Conservation (phyloP, 192 early-diverging fungal genomes). For the Helicostylum pulchrum region DNA sequence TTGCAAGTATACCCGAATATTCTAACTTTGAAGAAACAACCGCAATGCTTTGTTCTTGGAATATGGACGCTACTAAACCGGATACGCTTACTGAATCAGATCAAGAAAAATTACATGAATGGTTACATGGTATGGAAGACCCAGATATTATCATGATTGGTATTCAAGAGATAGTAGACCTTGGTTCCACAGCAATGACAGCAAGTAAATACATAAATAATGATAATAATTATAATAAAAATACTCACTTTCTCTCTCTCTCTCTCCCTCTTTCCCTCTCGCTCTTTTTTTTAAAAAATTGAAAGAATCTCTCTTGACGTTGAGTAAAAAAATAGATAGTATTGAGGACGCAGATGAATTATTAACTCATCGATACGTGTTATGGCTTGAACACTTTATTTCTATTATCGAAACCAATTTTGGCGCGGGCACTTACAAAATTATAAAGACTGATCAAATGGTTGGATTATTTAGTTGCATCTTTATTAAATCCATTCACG, state of each 20-base stretch:
- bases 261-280: too few relatives aligned
- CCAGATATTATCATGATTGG: constrained; percentile 81
- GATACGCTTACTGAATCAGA: constrained; percentile 59
- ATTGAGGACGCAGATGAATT: constrained; percentile 49
- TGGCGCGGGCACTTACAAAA: constrained; percentile 50
- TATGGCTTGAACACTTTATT: constrained; percentile 78
- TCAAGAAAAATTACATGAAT: constrained; percentile 46
- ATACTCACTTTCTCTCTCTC: background rate
- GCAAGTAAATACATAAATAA: constrained; percentile 50
- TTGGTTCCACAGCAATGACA: constrained; percentile 74
- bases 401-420: constrained; percentile 52
- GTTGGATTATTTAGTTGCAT: constrained; percentile 90
- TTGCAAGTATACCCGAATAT: constrained; percentile 53
- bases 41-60: constrained; percentile 91
- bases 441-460: constrained; percentile 73
- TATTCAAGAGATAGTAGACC: constrained; percentile 84
- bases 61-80: constrained; percentile 89
- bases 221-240: too few relatives aligned
- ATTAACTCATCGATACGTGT: constrained; percentile 66
- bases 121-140: constrained; percentile 43
- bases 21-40: constrained; percentile 62
- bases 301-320: background rate
- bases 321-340: constrained; percentile 50
- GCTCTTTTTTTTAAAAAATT: background rate
- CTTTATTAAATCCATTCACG: constrained; percentile 66